Evolutionary conservation across 192 early-diverging fungal species (phyloP).

Genomic region (Phycomyces blakesleeanus): DNA sequence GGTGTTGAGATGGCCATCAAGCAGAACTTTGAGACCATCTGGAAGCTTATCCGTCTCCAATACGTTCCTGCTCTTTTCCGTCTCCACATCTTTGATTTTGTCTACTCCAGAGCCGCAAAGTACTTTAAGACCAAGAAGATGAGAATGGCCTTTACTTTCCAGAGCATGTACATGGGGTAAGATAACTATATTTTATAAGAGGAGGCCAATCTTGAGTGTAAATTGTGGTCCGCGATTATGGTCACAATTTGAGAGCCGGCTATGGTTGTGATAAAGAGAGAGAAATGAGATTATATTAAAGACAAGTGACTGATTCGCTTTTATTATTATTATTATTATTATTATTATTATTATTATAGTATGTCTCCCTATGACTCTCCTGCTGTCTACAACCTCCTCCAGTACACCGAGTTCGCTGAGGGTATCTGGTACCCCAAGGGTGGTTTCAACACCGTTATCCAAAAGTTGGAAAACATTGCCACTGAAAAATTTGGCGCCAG

Average conservation of each 20-base stretch:
- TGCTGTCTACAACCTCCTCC: conserved; percentile 49
- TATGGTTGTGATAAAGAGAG: no score
- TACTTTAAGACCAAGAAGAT: conserved; percentile 52
- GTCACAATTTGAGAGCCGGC: no score
- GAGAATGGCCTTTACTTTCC: conserved; percentile 55
- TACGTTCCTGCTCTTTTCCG: conserved; percentile 36
- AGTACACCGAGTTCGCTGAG: conserved; percentile 55
- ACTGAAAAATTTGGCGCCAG: conserved; percentile 33
- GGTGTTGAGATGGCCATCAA: conserved; percentile 42
- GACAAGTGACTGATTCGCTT: no score
- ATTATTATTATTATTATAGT: conserved; percentile 13
- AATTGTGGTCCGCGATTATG: no score
- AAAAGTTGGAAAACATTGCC: conserved; percentile 41
- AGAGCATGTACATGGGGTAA: conserved; percentile 63
- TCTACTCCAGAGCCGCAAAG: conserved; percentile 38
- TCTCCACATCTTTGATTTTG: conserved; percentile 41
- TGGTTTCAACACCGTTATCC: conserved; percentile 51
- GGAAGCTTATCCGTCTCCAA: conserved; percentile 39
- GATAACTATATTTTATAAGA: no score
- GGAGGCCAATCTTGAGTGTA: no score
- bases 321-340: no score
- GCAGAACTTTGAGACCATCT: conserved; percentile 42
- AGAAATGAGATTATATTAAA: no score
- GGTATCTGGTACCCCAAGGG: conserved; percentile 55
- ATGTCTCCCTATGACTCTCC: conserved; percentile 62